Base-by-base conservation (phyloP, 2,329 filamentous ascomycete species). In the Piedraia hortae region DNA sequence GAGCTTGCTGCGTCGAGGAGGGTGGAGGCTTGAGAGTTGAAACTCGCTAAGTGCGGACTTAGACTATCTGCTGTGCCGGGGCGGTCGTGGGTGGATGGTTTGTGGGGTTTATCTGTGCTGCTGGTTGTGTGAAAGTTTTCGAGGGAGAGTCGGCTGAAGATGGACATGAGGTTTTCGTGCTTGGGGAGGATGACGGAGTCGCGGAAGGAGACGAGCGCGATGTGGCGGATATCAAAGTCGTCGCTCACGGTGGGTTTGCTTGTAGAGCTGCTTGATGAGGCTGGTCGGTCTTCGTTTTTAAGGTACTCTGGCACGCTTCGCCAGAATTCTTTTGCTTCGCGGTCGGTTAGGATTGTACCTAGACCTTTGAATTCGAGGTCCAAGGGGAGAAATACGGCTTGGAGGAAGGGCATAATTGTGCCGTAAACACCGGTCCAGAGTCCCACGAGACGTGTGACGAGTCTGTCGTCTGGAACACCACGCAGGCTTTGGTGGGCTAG, bases 401-500 rank as follows among this genome's bases (percentile, higher is more conserved):
- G 82, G 35, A 97, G 67, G 39, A 90, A 93, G 0, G 85, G 85
- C 4, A 93, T 48, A 16, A 93, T 74, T 4, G 63, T 72, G 3
- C 77, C 82, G 37, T 91, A 91, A 0, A 85, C 80, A 20, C 85
- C 67, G 27, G 88, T 62, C 85, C 85, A 97, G 39, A 91, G 66
- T 40, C 90, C 77, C 2, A 91, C 82, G 1, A 97, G 54, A 25
- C 77, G 66, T 0, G 77, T 74, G 11, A 93, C 77, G n/a, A 93
- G 59, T 15, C 70, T 62, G 28, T 90, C 80, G 37, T 93, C 82
- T 0, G 75, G 59, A 1, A 77, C 66, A 20, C 63, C 62, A 21
- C 68, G 62, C 10, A 93, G 51, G 0, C 74, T 80, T 31, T 80
- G 72, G n/a, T n/a, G n/a, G 33, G 90, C 82, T 2, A 97, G 55